Evolutionary conservation across 108 stramenopile genomes (phyloP).

Genomic region (Nannochloropsis oceanica): DNA sequence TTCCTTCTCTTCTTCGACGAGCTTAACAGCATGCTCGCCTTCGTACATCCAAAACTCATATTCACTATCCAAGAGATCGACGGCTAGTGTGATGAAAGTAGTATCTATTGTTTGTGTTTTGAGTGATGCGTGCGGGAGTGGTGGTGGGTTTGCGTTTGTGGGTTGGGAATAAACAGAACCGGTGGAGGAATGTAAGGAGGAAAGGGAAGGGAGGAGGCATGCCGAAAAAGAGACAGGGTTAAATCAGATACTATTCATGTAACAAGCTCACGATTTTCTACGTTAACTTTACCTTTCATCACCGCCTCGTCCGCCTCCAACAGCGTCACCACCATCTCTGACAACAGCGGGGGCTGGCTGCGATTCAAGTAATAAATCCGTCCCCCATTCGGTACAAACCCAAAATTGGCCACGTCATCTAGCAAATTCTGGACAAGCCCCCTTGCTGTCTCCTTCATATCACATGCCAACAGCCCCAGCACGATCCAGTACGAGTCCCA

Average conservation of each 20-base stretch:
- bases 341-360: slow-evolving; percentile 31
- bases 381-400: slow-evolving; percentile 30
- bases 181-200: too few relatives aligned
- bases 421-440: slow-evolving; percentile 3
- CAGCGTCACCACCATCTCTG: slow-evolving; percentile 11
- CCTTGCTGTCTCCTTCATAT: slow-evolving; percentile 2
- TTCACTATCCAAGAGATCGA: slow-evolving; percentile 8
- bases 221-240: too few relatives aligned
- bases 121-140: neutral
- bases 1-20: neutral
- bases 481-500: slow-evolving; percentile 47
- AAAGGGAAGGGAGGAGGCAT: neutral
- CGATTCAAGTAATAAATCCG: slow-evolving; percentile 42
- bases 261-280: too few relatives aligned
- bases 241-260: too few relatives aligned
- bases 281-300: neutral
- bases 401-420: neutral
- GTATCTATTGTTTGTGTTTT: neutral
- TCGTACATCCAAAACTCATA: slow-evolving; percentile 37
- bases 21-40: neutral
- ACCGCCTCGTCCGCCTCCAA: neutral
- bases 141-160: neutral
- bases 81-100: neutral
- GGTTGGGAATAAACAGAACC: too few relatives aligned
- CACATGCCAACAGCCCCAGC: slow-evolving; percentile 21